Base-by-base conservation (phyloP, 306 rosid species). In the Cyclanthera cordifolia region DNA sequence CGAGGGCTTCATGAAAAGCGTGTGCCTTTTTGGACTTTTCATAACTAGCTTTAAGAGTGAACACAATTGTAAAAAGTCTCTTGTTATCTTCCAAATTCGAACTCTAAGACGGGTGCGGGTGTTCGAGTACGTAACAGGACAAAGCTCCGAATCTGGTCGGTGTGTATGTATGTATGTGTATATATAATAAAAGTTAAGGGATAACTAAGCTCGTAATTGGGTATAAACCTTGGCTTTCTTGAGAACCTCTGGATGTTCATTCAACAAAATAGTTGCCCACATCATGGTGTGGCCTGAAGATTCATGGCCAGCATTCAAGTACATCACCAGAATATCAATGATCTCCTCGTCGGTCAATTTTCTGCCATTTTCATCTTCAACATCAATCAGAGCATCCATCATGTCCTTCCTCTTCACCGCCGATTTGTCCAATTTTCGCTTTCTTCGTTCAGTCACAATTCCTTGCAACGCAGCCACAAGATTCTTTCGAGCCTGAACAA, bases 261-360 rank as follows among this genome's bases (percentile, higher is more conserved):
- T 73, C 70, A 88, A 82, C 77, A 81, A 80, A 59, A 88, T 71
- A 72, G 82, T 37, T 27, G 93, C 77, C 97, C 97, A 87, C 85
- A 90, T 56, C 20, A 79, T 82, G 24, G 84, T 87, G 71, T 87
- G 95, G 52, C 90, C 92, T 5, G 95, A 81, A 75, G 90, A 84
- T 84, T 90, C 97, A 63, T 90, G 90, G 6, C 97, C 97, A 13
- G 97, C 97, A 73, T 87, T 76, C 71, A 85, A 78, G 87, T 87
- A 90, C 43, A 87, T 58, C 4, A 87, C 78, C 25, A 90, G 81
- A 19, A 90, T 51, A 72, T 87, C 97, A 11, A 76, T 75, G 15
- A 87, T 86, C 77, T 86, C 88, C 78, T 87, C 88, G 46, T 87
- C 87, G 13, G 80, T 83, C 73, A 87, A 28, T 63, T 73, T 71